Conservation (phyloP, 192 early-diverging fungal genomes). For the Haplosporangium gracile region DNA sequence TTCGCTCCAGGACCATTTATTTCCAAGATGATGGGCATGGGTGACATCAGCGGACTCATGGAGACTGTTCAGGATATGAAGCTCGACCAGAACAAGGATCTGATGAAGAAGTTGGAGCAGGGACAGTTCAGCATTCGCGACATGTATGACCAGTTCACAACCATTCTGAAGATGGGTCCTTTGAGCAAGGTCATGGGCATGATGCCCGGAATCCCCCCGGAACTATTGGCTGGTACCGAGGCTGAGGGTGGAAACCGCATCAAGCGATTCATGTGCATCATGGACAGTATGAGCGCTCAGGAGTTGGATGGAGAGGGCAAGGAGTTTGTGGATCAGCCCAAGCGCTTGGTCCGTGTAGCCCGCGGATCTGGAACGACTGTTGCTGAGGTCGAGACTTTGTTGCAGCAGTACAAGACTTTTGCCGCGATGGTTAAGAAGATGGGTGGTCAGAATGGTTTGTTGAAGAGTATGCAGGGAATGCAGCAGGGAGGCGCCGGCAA, state of each 20-base stretch:
- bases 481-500: conserved; percentile 39
- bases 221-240: conserved; percentile 63
- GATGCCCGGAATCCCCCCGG: conserved; percentile 71
- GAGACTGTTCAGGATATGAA: conserved; percentile 92
- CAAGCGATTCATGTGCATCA: conserved; percentile 88
- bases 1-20: conserved; percentile 92
- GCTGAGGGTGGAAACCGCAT: conserved; percentile 68
- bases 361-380: conserved; percentile 87
- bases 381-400: conserved; percentile 87
- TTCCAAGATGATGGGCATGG: conserved; percentile 95
- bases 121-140: conserved; percentile 89
- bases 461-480: conserved; percentile 72
- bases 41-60: conserved; percentile 88
- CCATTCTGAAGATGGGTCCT: conserved; percentile 92
- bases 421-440: conserved; percentile 92
- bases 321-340: conserved; percentile 80
- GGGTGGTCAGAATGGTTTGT: conserved; percentile 90
- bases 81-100: conserved; percentile 86
- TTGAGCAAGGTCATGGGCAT: conserved; percentile 88
- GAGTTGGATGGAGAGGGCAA: conserved; percentile 93
- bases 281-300: conserved; percentile 95
- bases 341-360: conserved; percentile 83
- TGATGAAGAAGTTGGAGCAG: conserved; percentile 92
- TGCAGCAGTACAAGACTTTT: conserved; percentile 82
- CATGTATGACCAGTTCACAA: conserved; percentile 95